Conservation (phyloP, 345 rosid species). For the Salix exigua region DNA sequence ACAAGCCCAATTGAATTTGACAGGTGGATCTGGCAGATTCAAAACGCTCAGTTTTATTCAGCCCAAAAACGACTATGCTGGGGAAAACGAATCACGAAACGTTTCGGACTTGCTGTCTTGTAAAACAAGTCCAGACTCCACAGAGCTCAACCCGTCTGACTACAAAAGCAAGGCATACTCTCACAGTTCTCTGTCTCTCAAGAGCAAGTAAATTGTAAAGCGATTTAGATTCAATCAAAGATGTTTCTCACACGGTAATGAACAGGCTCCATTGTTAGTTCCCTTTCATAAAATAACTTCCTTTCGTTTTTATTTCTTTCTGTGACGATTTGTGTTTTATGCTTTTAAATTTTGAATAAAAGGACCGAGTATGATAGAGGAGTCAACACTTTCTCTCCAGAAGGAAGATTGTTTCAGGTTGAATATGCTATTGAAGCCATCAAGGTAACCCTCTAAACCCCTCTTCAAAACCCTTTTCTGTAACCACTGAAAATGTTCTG, state of each 20-base stretch:
- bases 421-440: constrained; percentile 99
- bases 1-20: neutral
- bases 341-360: neutral
- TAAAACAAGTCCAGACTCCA: neutral
- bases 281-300: neutral
- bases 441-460: constrained; percentile 46
- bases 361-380: constrained; percentile 99
- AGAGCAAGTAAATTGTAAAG: constrained; percentile 6
- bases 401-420: constrained; percentile 92
- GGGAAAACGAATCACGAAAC: neutral
- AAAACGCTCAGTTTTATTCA: neutral
- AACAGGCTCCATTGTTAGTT: neutral
- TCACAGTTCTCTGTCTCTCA: too few species aligned
- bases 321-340: neutral
- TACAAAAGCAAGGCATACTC: neutral
- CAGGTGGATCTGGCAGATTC: neutral
- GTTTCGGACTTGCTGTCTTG: neutral
- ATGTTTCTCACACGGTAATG: constrained; percentile 75
- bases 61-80: neutral
- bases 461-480: neutral
- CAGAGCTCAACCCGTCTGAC: neutral
- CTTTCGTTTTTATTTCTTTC: neutral
- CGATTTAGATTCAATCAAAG: constrained; percentile 13
- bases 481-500: neutral
- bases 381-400: constrained; percentile 97